Base-by-base conservation (phyloP, 768 basidiomycete species). In the Termitomyces sp. region DNA sequence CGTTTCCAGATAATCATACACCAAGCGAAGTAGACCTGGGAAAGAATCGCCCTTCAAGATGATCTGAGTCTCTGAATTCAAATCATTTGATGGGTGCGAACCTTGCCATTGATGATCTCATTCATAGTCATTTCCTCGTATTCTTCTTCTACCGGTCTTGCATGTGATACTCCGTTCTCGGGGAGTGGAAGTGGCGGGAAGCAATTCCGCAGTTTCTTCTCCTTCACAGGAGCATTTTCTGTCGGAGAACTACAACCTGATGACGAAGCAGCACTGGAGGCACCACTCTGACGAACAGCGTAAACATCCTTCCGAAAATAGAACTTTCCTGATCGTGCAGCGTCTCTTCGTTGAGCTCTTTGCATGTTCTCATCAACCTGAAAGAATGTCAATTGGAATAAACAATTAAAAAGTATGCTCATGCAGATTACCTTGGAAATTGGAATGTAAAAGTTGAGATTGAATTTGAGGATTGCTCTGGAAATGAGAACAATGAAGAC, bases 281-380 rank as follows among this genome's bases (percentile, higher is more conserved):
- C 52, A 42, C 67, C 68, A 57, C 75, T 77, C 41, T 68, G 69
- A 32, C 79, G 82, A 10, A 76, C 76, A 14, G 88, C 81, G 71
- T 90, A 89, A 16, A 98, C 81, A 56, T 88, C 78, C 71, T 90
- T 94, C 51, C 95, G 81, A 82, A 99, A 99, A 72, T 79, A 91
- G 73, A 97, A 99, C 69, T 82, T 89, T 62, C 82, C 79, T n/a
- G 80, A 70, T 51, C 73, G 74, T 22, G 86, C 81, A 0, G 94
- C 96, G 65, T 92, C 87, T 47, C 95, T 79, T 48, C 77, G 74
- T 70, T 99, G 97, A 0, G 96, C 95, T 59, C 88, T 81, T 24
- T 72, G 80, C 97, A 98, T 98, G 66, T 99, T 99, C 71, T 91
- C 91, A 68, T 99, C 95, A 43, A 98, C 97, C 95, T 98, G 65